Evolutionary conservation across 345 rosid genomes (phyloP).

Genomic region (Brassica juncea): DNA sequence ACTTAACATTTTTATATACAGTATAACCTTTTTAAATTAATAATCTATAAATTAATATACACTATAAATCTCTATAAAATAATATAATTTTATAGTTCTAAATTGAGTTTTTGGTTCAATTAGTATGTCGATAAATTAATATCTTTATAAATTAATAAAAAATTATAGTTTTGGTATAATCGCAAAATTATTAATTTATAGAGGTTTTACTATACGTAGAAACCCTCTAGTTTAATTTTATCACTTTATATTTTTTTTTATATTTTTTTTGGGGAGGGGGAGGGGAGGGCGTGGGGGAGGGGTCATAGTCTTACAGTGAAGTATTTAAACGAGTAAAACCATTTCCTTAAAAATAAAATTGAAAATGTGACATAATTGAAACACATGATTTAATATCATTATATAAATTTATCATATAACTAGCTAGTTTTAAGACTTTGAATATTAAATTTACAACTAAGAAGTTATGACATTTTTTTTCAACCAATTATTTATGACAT

Average conservation of each 20-base stretch:
- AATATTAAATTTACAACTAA: background rate
- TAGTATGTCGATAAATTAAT: too few relatives aligned
- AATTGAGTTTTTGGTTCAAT: too few relatives aligned
- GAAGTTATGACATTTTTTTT: background rate
- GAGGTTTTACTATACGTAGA: background rate
- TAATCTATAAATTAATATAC: too few relatives aligned
- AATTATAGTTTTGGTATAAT: too few relatives aligned
- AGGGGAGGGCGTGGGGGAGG: too few relatives aligned
- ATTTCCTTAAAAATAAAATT: background rate
- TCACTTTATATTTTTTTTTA: background rate
- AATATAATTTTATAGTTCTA: too few relatives aligned
- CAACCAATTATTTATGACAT: background rate
- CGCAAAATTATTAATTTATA: too few relatives aligned
- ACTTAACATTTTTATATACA: background rate
- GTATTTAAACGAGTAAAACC: background rate
- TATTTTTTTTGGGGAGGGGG: too few relatives aligned
- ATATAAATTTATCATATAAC: background rate
- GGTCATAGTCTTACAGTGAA: background rate
- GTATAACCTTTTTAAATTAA: too few relatives aligned
- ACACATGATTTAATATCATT: background rate
- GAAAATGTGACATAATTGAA: background rate
- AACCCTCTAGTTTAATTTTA: background rate
- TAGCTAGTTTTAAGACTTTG: background rate
- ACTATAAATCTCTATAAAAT: too few relatives aligned
- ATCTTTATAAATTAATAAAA: too few relatives aligned